A percentile compares a stretch with the other conserved stretches of the same genome.
phyloP scores from a whole-genome alignment of 441 rosid species.

The Brassica hybrid region DNA sequence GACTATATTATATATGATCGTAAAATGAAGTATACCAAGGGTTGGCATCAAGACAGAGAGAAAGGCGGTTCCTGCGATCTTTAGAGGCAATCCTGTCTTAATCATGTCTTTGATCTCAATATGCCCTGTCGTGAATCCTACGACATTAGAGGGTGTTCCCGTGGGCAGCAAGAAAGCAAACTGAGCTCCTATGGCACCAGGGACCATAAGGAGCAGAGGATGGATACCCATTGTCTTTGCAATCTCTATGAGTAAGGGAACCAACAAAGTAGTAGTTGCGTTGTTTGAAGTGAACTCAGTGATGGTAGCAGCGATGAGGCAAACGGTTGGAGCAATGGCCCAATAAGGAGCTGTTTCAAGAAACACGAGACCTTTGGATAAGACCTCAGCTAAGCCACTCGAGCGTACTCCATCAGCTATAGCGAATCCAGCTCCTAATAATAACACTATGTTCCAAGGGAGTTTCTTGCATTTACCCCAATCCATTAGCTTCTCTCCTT shows the following conservation, averaged over 20 bases:
- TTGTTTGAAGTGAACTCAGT: slow-evolving; percentile 90
- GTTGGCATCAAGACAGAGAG: slow-evolving; percentile 78
- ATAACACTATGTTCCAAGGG: slow-evolving; percentile 86
- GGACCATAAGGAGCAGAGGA: slow-evolving; percentile 74
- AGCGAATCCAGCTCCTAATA: slow-evolving; percentile 91
- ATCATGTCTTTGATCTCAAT: slow-evolving; percentile 76
- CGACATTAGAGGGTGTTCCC: slow-evolving; percentile 76
- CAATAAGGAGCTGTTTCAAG: slow-evolving; percentile 67
- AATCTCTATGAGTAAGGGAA: slow-evolving; percentile 80
- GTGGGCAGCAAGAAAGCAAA: slow-evolving; percentile 85
- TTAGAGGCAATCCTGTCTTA: slow-evolving; percentile 76
- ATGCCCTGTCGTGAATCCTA: slow-evolving; percentile 89
- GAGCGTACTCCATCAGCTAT: slow-evolving; percentile 86
- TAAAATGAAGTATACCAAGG: slow-evolving; percentile 46
- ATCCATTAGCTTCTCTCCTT: slow-evolving; percentile 90
- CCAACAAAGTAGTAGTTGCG: slow-evolving; percentile 72
- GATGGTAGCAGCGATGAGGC: slow-evolving; percentile 63
- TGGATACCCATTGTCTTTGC: slow-evolving; percentile 74
- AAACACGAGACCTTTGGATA: slow-evolving; percentile 66
- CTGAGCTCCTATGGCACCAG: slow-evolving; percentile 86
- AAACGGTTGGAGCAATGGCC: slow-evolving; percentile 70
- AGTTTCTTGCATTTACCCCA: slow-evolving; percentile 91
- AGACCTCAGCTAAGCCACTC: slow-evolving; percentile 78
- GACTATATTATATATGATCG: not conserved
- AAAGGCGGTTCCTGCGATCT: slow-evolving; percentile 54